These are phyloP conservation scores for Pilobolus umbonatus DNA, from an alignment of 192 early-diverging fungal genomes.

Conservation along the genomic window DNA sequence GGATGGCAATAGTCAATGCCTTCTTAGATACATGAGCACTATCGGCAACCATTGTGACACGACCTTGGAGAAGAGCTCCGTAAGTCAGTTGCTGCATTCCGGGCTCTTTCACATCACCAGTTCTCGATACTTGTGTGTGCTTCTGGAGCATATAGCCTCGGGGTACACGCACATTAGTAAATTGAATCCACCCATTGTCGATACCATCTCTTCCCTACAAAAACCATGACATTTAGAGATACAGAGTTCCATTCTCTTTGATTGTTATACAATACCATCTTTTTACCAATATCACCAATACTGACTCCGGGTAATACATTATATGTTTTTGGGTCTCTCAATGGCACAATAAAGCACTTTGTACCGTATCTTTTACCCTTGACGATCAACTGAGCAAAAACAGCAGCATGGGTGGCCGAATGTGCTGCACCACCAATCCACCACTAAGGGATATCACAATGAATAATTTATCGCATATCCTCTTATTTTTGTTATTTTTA, in stretches of 20 bases:
- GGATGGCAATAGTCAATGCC: slow-evolving; percentile 85
- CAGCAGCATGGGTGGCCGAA: slow-evolving; percentile 75
- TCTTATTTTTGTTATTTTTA: neutral
- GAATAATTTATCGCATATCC: neutral
- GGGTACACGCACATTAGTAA: slow-evolving; percentile 87
- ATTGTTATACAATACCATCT: too few relatives aligned
- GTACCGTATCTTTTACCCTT: slow-evolving; percentile 79
- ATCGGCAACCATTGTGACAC: slow-evolving; percentile 80
- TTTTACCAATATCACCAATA: slow-evolving; percentile 92
- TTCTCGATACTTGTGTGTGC: slow-evolving; percentile 81
- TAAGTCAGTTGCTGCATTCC: slow-evolving; percentile 83
- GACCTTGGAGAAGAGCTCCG: slow-evolving; percentile 82
- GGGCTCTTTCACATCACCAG: slow-evolving; percentile 76
- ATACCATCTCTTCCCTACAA: slow-evolving; percentile 66
- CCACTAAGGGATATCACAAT: slow-evolving; percentile 45
- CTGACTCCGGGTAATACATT: slow-evolving; percentile 76
- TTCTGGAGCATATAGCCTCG: slow-evolving; percentile 90
- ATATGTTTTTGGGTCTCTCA: slow-evolving; percentile 80
- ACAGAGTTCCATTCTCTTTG: too few relatives aligned
- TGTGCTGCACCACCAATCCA: slow-evolving; percentile 96
- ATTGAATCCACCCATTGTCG: slow-evolving; percentile 93
- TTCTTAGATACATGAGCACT: slow-evolving; percentile 85
- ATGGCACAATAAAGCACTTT: slow-evolving; percentile 85
- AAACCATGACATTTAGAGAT: neutral
- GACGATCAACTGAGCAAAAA: slow-evolving; percentile 83